Percentiles rank a stretch among this genome's conserved stretches.
Conservation (phyloP, 139 green algal genomes). For the Asterochloris erici region DNA sequence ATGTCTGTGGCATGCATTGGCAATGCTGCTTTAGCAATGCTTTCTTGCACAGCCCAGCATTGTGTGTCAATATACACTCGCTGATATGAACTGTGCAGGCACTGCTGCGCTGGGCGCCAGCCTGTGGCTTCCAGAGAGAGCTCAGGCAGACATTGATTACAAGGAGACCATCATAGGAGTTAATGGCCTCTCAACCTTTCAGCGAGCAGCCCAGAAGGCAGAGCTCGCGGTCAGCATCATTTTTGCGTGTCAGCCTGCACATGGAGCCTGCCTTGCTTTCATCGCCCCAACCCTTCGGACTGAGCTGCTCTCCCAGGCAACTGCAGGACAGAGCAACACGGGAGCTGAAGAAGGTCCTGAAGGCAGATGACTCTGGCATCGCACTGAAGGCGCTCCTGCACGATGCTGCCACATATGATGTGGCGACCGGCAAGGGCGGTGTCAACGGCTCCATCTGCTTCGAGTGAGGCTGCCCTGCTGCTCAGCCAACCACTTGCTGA, state of each 20-base stretch:
- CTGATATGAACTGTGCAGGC: too few species aligned
- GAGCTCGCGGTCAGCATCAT: constrained; percentile 1
- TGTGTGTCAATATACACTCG: too few species aligned
- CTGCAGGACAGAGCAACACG: constrained; percentile 13
- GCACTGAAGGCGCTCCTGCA: constrained; percentile 60
- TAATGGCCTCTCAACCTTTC: constrained; percentile 19
- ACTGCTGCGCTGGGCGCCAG: too few species aligned
- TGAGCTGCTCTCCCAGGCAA: not conserved
- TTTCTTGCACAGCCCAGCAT: too few species aligned
- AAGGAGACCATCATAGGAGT: constrained; percentile 17
- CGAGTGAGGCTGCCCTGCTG: constrained; percentile 19
- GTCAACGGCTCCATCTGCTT: constrained; percentile 71
- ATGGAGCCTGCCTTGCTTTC: not conserved
- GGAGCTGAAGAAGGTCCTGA: constrained; percentile 48
- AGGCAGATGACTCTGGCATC: constrained; percentile 40
- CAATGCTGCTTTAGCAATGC: too few species aligned
- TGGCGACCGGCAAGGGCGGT: constrained; percentile 61
- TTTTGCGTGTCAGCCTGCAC: not conserved
- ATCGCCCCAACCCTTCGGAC: not conserved
- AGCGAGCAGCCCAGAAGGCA: constrained; percentile 13
- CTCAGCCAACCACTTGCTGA: not conserved
- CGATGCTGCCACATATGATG: constrained; percentile 74
- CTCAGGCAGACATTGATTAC: constrained; percentile 1
- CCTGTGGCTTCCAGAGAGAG: not conserved
- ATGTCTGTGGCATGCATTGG: too few species aligned